These are phyloP conservation scores for Phytophthora fragariae DNA, from an alignment of 352 stramenopile genomes.

Conservation along the genomic window DNA sequence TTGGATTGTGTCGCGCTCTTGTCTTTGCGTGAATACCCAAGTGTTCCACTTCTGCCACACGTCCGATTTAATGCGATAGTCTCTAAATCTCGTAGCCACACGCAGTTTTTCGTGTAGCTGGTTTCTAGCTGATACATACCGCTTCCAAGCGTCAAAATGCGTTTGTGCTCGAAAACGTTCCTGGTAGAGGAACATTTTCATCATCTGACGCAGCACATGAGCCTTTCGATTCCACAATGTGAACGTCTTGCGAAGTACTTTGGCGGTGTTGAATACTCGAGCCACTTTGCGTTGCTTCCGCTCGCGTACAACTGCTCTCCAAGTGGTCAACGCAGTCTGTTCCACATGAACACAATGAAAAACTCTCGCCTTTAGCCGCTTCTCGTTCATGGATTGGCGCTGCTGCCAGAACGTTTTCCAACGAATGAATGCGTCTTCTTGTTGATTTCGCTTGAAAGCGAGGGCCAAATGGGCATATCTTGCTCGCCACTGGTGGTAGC, in stretches of 20 bases:
- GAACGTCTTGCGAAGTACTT: conserved; percentile 15
- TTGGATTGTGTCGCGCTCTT: conserved; percentile 39
- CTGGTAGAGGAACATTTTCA: conserved; percentile 47
- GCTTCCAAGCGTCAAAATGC: conserved; percentile 62
- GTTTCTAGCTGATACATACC: conserved; percentile 32
- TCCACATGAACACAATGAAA: conserved; percentile 35
- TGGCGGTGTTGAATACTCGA: conserved; percentile 16
- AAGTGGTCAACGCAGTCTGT: conserved; percentile 13
- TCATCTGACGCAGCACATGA: conserved; percentile 47
- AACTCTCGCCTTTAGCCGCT: conserved; percentile 30
- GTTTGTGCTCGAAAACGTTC: conserved; percentile 41
- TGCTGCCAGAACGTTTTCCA: conserved; percentile 42
- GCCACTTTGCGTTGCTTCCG: conserved; percentile 20
- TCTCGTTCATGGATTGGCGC: conserved; percentile 7
- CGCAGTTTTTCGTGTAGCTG: conserved; percentile 38
- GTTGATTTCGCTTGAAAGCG: conserved; percentile 39
- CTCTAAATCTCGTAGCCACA: conserved; percentile 41
- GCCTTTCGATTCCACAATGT: conserved; percentile 33
- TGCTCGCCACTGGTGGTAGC: conserved; percentile 34
- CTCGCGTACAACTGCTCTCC: conserved; percentile 7
- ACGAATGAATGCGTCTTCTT: conserved; percentile 33
- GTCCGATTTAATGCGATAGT: conserved; percentile 26
- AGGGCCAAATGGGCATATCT: conserved; percentile 35
- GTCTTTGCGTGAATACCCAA: conserved; percentile 24
- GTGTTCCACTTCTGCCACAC: conserved; percentile 49